Base-by-base conservation (phyloP, 768 basidiomycete species). In the Podaxis rugospora region DNA sequence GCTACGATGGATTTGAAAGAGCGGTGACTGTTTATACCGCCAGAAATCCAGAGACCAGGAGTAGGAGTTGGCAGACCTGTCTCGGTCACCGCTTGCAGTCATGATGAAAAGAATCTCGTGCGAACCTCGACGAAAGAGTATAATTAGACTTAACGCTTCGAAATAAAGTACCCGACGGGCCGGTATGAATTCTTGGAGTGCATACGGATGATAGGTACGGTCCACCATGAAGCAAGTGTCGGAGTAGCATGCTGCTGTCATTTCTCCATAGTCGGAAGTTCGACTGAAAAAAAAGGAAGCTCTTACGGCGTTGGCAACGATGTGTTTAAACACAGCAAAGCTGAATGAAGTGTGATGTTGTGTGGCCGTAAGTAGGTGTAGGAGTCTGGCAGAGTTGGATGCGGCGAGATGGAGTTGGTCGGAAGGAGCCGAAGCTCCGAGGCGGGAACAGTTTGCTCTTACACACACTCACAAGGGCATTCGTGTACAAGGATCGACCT, bases 1-100 rank as follows among this genome's bases (percentile, higher is more conserved):
- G 66, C 51, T 66, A 65, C 36, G 74, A 54, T 28, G 70, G 65
- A 63, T 74, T 68, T n/a, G 71, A 70, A 25, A 71, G 65, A 47
- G 67, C 51, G 27, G 72, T 63, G 25, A 32, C 67, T 44, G 61
- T 66, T 23, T 7, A 57, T 32, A 16, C 9, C 27, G 32, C 18
- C 27, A 47, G 32, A 13, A 36, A 5, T 5, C 16, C 32, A 23
- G 51, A 46, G 35, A 37, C 27, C n/a, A 50, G 18, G 23, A 39
- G 10, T 35, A 37, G 37, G 36, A 28, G 37, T 28, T 37, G 25
- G 18, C 11, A 7, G 36, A 7, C 40, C 23, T 39, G 3, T 10
- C 21, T 35, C 3, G 23, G 18, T n/a, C 16, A 7, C 18, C 42
- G 6, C 18, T 23, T 7, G 47, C 23, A 11, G 36, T 23, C 35